These are phyloP conservation scores for Pochonia chlamydosporia DNA, from an alignment of 2,329 filamentous ascomycete genomes.

Conservation along the genomic window DNA sequence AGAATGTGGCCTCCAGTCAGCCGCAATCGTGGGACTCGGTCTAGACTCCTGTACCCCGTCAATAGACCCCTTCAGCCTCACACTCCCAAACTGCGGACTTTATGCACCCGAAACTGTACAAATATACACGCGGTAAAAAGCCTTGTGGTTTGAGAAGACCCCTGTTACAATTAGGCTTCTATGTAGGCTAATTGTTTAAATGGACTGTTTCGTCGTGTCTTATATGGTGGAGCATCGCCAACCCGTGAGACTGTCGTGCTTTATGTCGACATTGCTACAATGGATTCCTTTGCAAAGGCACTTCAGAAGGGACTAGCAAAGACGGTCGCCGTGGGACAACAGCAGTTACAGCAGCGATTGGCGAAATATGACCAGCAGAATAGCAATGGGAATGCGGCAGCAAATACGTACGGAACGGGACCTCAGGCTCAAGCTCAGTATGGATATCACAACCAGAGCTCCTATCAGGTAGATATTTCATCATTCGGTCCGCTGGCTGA, in stretches of 20 bases:
- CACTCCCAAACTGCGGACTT: neutral
- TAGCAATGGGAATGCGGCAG: neutral
- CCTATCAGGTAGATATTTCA: neutral
- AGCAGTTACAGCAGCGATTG: conserved; percentile 12
- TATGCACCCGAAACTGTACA: neutral
- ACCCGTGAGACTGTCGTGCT: neutral
- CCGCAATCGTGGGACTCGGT: neutral
- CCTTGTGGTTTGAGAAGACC: neutral
- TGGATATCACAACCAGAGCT: neutral
- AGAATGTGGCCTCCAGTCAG: neutral
- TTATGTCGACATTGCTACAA: neutral
- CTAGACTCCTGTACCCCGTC: conserved; percentile 4
- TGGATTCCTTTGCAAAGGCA: conserved; percentile 12
- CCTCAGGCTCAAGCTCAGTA: neutral
- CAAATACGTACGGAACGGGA: neutral
- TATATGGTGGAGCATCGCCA: neutral
- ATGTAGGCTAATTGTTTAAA: neutral
- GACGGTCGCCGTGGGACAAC: conserved; percentile 11
- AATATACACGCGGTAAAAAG: too few species aligned
- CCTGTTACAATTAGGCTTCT: neutral
- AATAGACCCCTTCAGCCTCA: conserved; percentile 8
- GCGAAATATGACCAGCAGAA: conserved; percentile 8
- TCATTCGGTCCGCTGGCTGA: neutral
- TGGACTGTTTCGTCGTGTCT: neutral
- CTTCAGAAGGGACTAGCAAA: conserved; percentile 12